Conservation (phyloP, 352 stramenopile genomes). For the Blastocystis sp. region DNA sequence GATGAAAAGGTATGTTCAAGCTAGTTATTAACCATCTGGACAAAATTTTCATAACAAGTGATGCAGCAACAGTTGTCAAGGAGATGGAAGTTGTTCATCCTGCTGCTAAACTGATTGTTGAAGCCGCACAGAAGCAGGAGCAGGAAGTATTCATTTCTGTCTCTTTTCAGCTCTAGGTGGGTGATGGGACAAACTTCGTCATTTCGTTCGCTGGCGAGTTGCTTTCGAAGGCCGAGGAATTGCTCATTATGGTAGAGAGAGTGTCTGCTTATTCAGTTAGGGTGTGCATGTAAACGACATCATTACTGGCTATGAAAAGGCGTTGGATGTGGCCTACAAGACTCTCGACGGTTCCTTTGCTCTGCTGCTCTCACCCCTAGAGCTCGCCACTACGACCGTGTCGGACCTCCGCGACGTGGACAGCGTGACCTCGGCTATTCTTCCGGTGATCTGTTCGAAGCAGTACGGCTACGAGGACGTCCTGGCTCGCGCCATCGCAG, state of each 20-base stretch:
- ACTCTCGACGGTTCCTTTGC: conserved; percentile 71
- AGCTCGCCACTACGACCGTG: conserved; percentile 74
- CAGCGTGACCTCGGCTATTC: conserved; percentile 80
- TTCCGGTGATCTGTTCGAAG: conserved; percentile 90
- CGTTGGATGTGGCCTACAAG: conserved; percentile 82
- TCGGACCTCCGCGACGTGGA: conserved; percentile 74
- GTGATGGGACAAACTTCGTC: conserved; percentile 90
- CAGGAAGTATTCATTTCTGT: conserved; percentile 75
- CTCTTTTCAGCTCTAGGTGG: conserved; percentile 63
- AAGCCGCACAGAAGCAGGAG: conserved; percentile 96
- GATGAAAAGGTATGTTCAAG: conserved; percentile 86
- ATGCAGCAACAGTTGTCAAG: conserved; percentile 97
- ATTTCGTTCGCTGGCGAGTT: conserved; percentile 93
- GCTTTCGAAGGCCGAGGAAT: conserved; percentile 85
- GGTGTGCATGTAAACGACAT: conserved; percentile 95
- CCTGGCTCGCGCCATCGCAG: conserved; percentile 83
- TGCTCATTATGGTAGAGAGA: conserved; percentile 77
- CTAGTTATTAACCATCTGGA: conserved; percentile 98
- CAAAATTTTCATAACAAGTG: conserved; percentile 97
- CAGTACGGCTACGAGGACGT: conserved; percentile 90
- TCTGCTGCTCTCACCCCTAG: conserved; percentile 62
- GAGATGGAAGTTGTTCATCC: conserved; percentile 96
- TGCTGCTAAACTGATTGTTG: conserved; percentile 92
- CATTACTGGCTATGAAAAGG: conserved; percentile 89
- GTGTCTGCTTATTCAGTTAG: conserved; percentile 54